These are phyloP conservation scores for Cercospora sojina DNA, from an alignment of 2,329 filamentous ascomycete genomes.

Conservation along the genomic window DNA sequence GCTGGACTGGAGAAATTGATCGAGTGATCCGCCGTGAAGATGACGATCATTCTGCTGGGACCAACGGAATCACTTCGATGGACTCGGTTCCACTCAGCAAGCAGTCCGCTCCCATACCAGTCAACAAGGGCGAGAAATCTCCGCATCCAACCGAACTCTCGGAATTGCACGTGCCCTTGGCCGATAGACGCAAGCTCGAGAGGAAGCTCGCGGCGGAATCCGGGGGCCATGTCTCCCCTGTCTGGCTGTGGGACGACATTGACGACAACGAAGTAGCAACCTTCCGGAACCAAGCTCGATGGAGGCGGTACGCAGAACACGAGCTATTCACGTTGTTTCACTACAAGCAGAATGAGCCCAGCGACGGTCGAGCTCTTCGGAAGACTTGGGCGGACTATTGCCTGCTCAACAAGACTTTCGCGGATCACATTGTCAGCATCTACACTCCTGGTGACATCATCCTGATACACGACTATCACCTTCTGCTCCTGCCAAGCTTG, in stretches of 20 bases:
- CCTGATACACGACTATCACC: conserved; percentile 90
- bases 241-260: conserved; percentile 81
- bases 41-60: conserved; percentile 22
- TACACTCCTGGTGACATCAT: conserved; percentile 94
- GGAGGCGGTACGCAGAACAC: conserved; percentile 87
- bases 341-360: conserved; percentile 92
- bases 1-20: conserved; percentile 81
- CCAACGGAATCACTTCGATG: conserved; percentile 32
- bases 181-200: conserved; percentile 72
- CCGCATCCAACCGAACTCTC: conserved; percentile 51
- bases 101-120: conserved; percentile 74
- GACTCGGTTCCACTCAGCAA: conserved; percentile 63
- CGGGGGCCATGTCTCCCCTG: conserved; percentile 76
- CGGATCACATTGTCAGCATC: conserved; percentile 79
- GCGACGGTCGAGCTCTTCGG: conserved; percentile 76
- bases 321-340: conserved; percentile 92
- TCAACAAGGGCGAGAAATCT: conserved; percentile 56
- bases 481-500: conserved; percentile 85
- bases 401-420: conserved; percentile 88
- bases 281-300: conserved; percentile 78
- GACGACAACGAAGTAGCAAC: conserved; percentile 65
- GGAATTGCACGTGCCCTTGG: conserved; percentile 67
- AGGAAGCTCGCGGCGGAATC: conserved; percentile 69
- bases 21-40: conserved; percentile 34
- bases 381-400: conserved; percentile 91